Conservation (phyloP, 164 flowering plant species). For the Dillenia suffruticosa region DNA sequence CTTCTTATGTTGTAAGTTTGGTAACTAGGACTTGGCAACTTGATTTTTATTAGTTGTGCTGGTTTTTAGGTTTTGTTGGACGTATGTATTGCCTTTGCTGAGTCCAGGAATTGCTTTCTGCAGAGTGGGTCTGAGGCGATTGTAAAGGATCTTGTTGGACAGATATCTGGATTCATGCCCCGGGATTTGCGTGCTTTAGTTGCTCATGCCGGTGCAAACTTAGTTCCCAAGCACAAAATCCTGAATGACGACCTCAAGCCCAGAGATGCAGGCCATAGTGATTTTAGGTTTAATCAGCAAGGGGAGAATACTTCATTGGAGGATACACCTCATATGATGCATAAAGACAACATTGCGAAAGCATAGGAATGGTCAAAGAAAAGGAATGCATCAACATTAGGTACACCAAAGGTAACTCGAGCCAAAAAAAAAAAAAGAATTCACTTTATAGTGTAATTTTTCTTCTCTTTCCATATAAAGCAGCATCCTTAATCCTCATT, state of each 20-base stretch:
- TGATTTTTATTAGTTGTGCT: background rate
- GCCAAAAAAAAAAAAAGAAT: background rate
- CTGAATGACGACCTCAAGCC: conserved; percentile 15
- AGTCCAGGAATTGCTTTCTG: conserved; percentile 21
- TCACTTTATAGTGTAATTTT: too few relatives aligned
- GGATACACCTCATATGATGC: conserved; percentile 20
- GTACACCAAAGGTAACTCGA: conserved; percentile 80
- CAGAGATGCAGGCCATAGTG: conserved; percentile 8
- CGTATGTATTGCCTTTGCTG: conserved; percentile 18
- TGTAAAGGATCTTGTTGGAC: conserved; percentile 34
- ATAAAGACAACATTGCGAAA: conserved; percentile 52
- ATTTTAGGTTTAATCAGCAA: conserved; percentile 10
- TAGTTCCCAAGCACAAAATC: conserved; percentile 25
- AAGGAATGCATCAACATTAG: conserved; percentile 82
- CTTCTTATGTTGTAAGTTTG: too few relatives aligned
- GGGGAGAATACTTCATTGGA: conserved; percentile 13
- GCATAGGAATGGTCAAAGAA: conserved; percentile 83
- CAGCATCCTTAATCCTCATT: too few relatives aligned
- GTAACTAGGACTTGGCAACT: too few relatives aligned
- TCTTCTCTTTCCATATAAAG: too few relatives aligned
- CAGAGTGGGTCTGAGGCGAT: conserved; percentile 52
- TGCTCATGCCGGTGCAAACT: conserved; percentile 82
- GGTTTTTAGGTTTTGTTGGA: background rate
- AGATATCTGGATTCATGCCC: conserved; percentile 89
- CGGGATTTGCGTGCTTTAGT: conserved; percentile 65